Base-by-base conservation (phyloP, 1,284 basidiomycete species). In the Marasmius oreades region DNA sequence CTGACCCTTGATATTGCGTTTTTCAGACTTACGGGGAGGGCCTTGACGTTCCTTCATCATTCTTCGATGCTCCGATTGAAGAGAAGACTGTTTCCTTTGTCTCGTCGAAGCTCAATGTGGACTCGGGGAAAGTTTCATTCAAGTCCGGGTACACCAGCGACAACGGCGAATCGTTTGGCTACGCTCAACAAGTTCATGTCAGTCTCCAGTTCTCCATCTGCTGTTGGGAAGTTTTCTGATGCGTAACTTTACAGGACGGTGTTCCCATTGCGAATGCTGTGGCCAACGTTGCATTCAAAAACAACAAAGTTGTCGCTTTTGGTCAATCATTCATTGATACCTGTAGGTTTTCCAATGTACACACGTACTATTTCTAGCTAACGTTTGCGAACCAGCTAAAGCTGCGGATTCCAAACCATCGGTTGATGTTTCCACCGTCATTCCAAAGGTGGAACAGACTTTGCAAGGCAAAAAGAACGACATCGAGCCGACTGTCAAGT, bases 401-500 rank as follows among this genome's bases (percentile, higher is more conserved):
- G 67, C 75, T 20, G 65, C 70, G 1, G 54, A 68, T 14, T 62
- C 70, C 2, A 69, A 60, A 0, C 72, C 74, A 3, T 60, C 70
- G 10, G 20, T 74, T 23, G 51, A 62, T 6, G 52, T 71, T 28
- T 55, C 65, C 8, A 61, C 64, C 3, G 70, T 69, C n/a, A 69
- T 71, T 34, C 20, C 67, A 0, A 57, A 55, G 7, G 67, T 68
- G 20, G 72, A 75, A 56, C 58, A 63, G 1, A 53, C 63, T 0
- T 61, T 75, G 8, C 62, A 64, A 20, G 73, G 71, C 2, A 67
- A 59, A 7, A 67, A 66, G 59, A 73, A 73, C 58, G 62, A 67
- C 56, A 69, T 68, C 46, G 65, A 68, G 1, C 53, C 71, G 0
- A 66, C 66, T 0, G 57, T 76, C 10, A 71, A 66, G 67, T 78